Evolutionary conservation across 257 asterid genomes (phyloP), one percentile per base, ranked within the genome.

Genomic region (Lithospermum erythrorhizon): DNA sequence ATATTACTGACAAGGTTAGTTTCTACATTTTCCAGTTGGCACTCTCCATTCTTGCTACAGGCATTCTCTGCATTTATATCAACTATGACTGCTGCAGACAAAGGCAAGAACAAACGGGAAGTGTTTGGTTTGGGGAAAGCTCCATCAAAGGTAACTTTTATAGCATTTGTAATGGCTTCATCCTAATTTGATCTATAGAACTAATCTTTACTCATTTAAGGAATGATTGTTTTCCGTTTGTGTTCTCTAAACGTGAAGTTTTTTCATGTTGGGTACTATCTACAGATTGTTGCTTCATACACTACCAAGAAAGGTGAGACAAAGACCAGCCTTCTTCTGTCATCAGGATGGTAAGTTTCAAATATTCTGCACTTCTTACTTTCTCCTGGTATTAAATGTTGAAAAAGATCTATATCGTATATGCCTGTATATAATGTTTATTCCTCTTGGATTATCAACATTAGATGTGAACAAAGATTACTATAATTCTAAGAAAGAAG

Each of bases 101-200:
- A 73, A 82, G 96, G 72, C 96, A 91, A 82, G 95, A 88, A 91
- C 96, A 71, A 91, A 91, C 61, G 98, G 96, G 23, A 91, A 88
- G 78, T 67, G 84, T 79, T 66, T 73, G 81, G 88, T 91, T 59
- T 91, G 98, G 98, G 98, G 18, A 91, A 82, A 80, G 94, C 98
- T 4, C 95, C 98, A 37, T 85, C 98, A 32, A 91, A 91, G 98
- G 98, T 91, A 79, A 59, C 35, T 35, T 57, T 55, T 29, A 61
- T 57, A 51, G 55, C 64, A 60, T 51, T 16, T 5, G 20, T 25
- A 22, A 64, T 47, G 59, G 58, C 35, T 13, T 41, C 45, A 45
- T 60, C 58, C 41, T 56, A 15, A 53, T n/a, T 53, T 64, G 64
- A 53, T 62, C 21, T 25, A 53, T 10, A 32, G 32, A 59, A 45